phyloP scores from a whole-genome alignment of 2,329 filamentous ascomycete genomes.

The Fonsecaea monophora region DNA sequence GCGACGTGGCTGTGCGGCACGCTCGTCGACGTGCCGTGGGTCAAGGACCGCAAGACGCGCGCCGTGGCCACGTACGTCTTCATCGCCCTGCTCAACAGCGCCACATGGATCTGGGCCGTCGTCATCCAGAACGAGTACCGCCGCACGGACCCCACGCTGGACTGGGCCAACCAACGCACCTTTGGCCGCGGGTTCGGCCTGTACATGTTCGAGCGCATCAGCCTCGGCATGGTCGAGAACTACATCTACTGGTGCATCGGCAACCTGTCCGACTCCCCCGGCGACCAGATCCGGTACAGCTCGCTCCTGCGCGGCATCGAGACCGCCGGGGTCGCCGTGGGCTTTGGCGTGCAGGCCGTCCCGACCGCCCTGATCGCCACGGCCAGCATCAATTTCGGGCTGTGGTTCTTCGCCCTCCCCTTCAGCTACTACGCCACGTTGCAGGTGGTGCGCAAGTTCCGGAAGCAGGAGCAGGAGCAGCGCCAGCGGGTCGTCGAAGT shows the following conservation, averaged over 20 bases:
- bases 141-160: conserved; percentile 51
- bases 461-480: conserved; percentile 40
- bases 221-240: conserved; percentile 52
- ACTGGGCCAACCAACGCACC: conserved; percentile 51
- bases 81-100: conserved; percentile 52
- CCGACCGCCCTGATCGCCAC: conserved; percentile 53
- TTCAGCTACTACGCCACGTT: conserved; percentile 56
- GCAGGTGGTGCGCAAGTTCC: conserved; percentile 51
- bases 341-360: conserved; percentile 55
- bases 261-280: conserved; percentile 54
- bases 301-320: conserved; percentile 54
- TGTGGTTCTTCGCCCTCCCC: conserved; percentile 53
- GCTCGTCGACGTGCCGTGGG: conserved; percentile 51
- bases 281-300: conserved; percentile 55
- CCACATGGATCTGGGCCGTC: conserved; percentile 58
- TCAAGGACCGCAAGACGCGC: conserved; percentile 49
- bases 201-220: conserved; percentile 52
- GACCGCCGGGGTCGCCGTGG: conserved; percentile 51
- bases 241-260: conserved; percentile 58
- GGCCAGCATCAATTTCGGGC: conserved; percentile 52
- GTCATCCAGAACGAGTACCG: conserved; percentile 57
- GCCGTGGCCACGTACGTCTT: conserved; percentile 51
- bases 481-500: not conserved
- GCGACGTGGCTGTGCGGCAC: conserved; percentile 49
- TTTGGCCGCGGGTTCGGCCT: conserved; percentile 55